Base-by-base conservation (phyloP, 2,329 filamentous ascomycete species). In the Aspergillus amoenus region DNA sequence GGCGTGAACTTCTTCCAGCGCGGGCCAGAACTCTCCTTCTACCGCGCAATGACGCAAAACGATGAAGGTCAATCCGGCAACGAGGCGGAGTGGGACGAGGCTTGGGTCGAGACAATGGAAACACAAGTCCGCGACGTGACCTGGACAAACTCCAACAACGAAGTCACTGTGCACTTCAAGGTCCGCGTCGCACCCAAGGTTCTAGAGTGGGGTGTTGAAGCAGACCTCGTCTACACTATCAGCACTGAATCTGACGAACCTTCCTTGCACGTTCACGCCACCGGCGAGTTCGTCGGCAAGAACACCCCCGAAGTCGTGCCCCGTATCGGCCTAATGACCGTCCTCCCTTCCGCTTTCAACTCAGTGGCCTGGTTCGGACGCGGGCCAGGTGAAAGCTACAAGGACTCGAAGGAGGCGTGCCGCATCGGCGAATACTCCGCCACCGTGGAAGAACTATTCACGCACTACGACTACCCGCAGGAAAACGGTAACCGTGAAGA, bases 31-130 rank as follows among this genome's bases (percentile, higher is more conserved):
- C 70, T 52, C 61, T 69, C 34, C 5, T 84, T 89, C 71, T 88
- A 85, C 80, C 83, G 86, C 4, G 83, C 86, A 0, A 80, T 81
- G 13, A 89, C 86, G 0, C 84, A 89, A 69, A 89, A 89, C 64
- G 87, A 89, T 64, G 73, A 76, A 0, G 78, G 82, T 0, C 66
- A 72, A 15, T 81, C 83, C 11, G 77, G 82, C 3, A 61, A 63
- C 24, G 41, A 40, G 18, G 79, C 78, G 5, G 83, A 87, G 62
- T 89, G 86, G 86, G 73, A 79, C 44, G 75, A 78, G 17, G 80
- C 79, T 50, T 61, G 62, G 15, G 61, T 71, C 15, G 61, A 67
- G 22, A 61, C 61, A n/a, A 65, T 65, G 30, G 77, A 80, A 18
- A 78, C 73, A 6, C 72, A 79, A 40, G 58, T 67, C 11, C 62